Evolutionary conservation across 805 yeast species (phyloP), one percentile per base, ranked within the genome.

Genomic region (Cyberlindnera amylophila): DNA sequence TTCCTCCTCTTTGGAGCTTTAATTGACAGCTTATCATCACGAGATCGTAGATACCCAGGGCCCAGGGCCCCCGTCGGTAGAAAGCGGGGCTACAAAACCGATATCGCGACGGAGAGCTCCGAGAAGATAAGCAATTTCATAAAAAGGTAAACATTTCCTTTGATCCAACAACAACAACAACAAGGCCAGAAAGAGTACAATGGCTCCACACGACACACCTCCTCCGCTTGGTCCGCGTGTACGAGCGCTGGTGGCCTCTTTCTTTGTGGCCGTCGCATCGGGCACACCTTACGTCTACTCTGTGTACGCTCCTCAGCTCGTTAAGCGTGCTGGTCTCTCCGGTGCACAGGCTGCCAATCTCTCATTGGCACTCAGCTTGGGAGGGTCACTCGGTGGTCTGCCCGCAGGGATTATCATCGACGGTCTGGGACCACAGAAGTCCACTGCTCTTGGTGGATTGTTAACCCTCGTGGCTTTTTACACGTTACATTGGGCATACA

Each of bases 271-370:
- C 0, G 53, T 83, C 36, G 88, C 83, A 0, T 73, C 87, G 3
- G 91, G 93, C 2, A 83, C 89, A 3, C 85, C 87, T 0, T 85
- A 85, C 53, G 64, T 82, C 12, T 85, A 79, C 57, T 86, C 90
- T 0, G 76, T 79, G n/a, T 85, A 78, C 56, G 80, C 88, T 1
- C 90, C 91, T 2, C 89, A 84, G 56, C 64, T 85, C 48, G 71
- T 82, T 21, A 64, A 68, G 19, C 64, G 71, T 50, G 76, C 83
- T 18, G 72, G 77, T 0, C 67, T 84, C 21, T 72, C 82, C 0
- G 73, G 83, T 0, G 66, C 77, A 0, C 77, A 77, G 47, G 76
- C 88, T 7, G 85, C 89, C 3, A 71, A 75, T 12, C 67, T 85
- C 4, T 78, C 91, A 0, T 63, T 84, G 29, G 74, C 82, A 0